Base-by-base conservation (phyloP, 805 yeast species). In the Nakazawaea anatomiae region DNA sequence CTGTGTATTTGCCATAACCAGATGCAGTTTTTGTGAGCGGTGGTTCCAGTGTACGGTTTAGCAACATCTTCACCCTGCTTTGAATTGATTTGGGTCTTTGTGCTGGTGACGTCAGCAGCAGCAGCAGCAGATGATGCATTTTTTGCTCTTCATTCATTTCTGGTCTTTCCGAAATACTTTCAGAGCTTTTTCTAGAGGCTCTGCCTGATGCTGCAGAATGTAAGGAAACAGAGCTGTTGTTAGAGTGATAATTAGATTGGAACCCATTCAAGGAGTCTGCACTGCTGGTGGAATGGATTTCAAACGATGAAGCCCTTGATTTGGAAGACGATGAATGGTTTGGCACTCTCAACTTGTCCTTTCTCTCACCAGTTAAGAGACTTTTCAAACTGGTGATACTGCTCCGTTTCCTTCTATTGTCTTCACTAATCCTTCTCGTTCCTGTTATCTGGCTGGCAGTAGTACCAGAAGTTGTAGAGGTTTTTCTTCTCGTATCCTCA, bases 1-100 rank as follows among this genome's bases (percentile, higher is more conserved):
- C 84, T 0, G 91, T 82, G 61, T 77, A 87, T 61, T 80, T 80
- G 6, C 96, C 96, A 64, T 90, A 89, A 0, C 96, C 96, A 5
- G 73, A 65, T 0, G 96, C 96, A 0, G 92, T 82, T 58, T 79
- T 83, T 14, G 68, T 62, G 0, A 77, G 68, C 3, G 77, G 77
- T 10, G 78, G 76, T 4, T 76, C 68, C 47, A 65, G 64, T 12
- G 42, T 41, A 57, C 72, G 70, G 52, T 65, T 71, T 50, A 82
- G 63, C 39, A 79, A 67, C 57, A 72, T 72, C 44, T 75, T 76
- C 63, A 82, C 80, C 56, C 87, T 71, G 51, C 76, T 67, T 57
- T 81, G 85, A 42, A 83, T 81, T 0, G 77, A 70, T 31, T 62
- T 63, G 12, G 69, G 54, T 48, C 67, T 57, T 42, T 42, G 32